Conservation (phyloP, 768 basidiomycete species). For the Saitozyma podzolica region DNA sequence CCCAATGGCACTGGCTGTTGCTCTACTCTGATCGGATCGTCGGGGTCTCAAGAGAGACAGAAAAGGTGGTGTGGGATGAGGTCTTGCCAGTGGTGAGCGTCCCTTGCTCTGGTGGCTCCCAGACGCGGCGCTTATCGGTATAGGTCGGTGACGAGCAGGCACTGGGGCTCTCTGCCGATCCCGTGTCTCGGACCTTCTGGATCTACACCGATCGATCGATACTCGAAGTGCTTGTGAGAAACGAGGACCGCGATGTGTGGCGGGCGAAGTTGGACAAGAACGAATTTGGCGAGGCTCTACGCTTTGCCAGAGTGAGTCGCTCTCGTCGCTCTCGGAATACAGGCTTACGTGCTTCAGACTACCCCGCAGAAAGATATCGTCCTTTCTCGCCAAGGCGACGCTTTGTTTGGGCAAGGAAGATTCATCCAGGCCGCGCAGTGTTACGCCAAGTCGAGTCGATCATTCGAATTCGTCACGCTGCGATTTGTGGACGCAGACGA, state of each 20-base stretch:
- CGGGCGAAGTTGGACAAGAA: conserved; percentile 77
- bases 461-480: conserved; percentile 90
- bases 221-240: conserved; percentile 78
- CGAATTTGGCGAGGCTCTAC: conserved; percentile 73
- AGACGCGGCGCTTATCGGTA: neutral
- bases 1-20: conserved; percentile 88
- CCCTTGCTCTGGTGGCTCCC: neutral
- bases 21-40: conserved; percentile 76
- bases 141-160: conserved; percentile 77
- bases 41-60: conserved; percentile 76
- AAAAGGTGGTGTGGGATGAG: conserved; percentile 81
- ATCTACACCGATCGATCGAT: conserved; percentile 84
- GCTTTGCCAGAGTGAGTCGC: conserved; percentile 71
- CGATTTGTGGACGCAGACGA: conserved; percentile 87
- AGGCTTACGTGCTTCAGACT: conserved; percentile 51
- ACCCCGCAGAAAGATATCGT: conserved; percentile 83
- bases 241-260: conserved; percentile 96
- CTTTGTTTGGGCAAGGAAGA: conserved; percentile 72
- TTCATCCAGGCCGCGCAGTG: conserved; percentile 90
- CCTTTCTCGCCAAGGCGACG: conserved; percentile 76
- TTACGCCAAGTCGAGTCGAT: conserved; percentile 74
- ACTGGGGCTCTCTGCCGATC: conserved; percentile 76
- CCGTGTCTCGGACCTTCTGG: conserved; percentile 88
- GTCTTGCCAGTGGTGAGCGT: conserved; percentile 69
- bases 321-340: neutral